These are phyloP conservation scores for Piromyces sp. DNA, from an alignment of 192 early-diverging fungal genomes.

Conservation along the genomic window DNA sequence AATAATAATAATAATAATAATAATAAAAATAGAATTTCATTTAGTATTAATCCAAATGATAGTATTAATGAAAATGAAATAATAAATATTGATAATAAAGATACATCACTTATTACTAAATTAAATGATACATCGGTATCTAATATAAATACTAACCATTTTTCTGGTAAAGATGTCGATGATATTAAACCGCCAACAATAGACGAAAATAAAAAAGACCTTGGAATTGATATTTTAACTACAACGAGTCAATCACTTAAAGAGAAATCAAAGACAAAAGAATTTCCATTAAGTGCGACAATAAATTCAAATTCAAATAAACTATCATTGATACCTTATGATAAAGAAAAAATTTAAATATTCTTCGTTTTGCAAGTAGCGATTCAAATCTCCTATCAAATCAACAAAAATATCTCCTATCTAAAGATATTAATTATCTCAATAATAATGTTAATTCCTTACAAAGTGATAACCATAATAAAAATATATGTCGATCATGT, in stretches of 20 bases:
- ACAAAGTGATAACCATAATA: neutral
- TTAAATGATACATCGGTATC: too few relatives aligned
- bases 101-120: too few relatives aligned
- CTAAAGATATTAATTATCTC: neutral
- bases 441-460: neutral
- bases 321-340: neutral
- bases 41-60: too few relatives aligned
- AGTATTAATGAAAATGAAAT: too few relatives aligned
- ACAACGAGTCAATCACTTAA: neutral
- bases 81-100: too few relatives aligned
- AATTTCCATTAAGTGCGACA: neutral
- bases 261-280: neutral
- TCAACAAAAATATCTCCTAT: neutral
- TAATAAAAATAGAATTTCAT: neutral
- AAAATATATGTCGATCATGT: neutral
- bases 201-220: neutral
- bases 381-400: neutral
- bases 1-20: neutral
- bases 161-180: too few relatives aligned
- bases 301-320: neutral
- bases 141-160: too few relatives aligned
- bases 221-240: too few relatives aligned
- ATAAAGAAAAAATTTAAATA: neutral
- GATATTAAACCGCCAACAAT: neutral
- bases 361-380: neutral